Evolutionary conservation across 371 early-diverging fungal genomes (phyloP).

Genomic region (Neoconidiobolus thromboides): DNA sequence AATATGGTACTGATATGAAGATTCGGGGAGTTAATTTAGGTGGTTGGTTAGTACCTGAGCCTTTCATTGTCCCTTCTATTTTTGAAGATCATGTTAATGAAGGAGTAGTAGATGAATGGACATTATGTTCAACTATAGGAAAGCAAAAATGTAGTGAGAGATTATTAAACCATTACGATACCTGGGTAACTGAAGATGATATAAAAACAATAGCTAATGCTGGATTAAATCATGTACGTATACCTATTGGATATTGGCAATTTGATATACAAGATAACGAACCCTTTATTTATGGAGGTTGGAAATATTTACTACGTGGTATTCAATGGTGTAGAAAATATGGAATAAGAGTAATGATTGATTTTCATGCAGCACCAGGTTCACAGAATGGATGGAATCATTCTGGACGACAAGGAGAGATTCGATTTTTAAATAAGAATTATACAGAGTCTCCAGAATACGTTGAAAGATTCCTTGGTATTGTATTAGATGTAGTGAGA

Average conservation of each 20-base stretch:
- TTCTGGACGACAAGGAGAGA: conserved; percentile 13
- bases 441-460: conserved; percentile 9
- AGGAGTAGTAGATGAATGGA: conserved; percentile 25
- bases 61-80: conserved; percentile 21
- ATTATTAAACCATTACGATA: conserved; percentile 18
- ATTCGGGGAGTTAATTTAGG: conserved; percentile 36
- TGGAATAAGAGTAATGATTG: conserved; percentile 30
- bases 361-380: conserved; percentile 39
- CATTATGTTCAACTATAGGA: conserved; percentile 15
- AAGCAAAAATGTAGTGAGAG: conserved; percentile 13
- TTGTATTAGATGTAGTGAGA: conserved; percentile 6
- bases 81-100: conserved; percentile 14
- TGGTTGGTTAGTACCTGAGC: conserved; percentile 39
- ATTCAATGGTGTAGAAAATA: conserved; percentile 27
- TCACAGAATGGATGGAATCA: conserved; percentile 33
- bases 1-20: conserved; percentile 9
- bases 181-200: conserved; percentile 24
- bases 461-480: conserved; percentile 8
- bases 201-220: conserved; percentile 15
- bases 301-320: conserved; percentile 22
- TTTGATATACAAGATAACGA: conserved; percentile 15
- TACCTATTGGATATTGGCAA: conserved; percentile 27
- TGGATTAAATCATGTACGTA: conserved; percentile 24
- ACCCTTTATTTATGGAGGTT: conserved; percentile 19
- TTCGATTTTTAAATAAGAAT: conserved; percentile 6